Evolutionary conservation across 78 protist species (phyloP), one percentile per base, ranked within the genome.

Genomic region (Capsaspora owczarzaki): DNA sequence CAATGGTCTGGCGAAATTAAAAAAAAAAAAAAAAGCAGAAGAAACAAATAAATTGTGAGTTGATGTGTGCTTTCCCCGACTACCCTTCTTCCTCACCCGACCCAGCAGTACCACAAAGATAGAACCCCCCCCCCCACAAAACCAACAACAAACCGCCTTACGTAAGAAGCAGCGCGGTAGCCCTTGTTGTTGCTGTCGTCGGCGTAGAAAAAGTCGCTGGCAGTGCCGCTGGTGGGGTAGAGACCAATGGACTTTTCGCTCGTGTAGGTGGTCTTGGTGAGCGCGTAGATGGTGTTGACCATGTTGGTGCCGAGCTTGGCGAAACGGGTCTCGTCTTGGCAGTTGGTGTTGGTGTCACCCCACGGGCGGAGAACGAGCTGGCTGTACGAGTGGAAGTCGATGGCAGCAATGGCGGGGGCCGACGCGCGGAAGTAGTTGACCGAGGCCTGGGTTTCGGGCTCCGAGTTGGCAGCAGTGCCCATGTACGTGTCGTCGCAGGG

Each of bases 401-500:
- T 43, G 60, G 69, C 77, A 29, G 41, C 56, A 8, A 19, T 1
- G 60, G 29, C 60, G 31, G 33, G 41, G 37, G n/a, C 19, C 35
- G 37, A 1, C 53, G 38, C 4, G 40, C 0, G 46, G 51, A 77
- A 53, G 46, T 2, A 46, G 71, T 3, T 25, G 22, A n/a, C 6
- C 22, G 44, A 2, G 31, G 33, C n/a, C 38, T 12, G 68, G 53
- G 81, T 53, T 69, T 77, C 81, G 42, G 60, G 76, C 43, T n/a
- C n/a, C n/a, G n/a, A n/a, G n/a, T n/a, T n/a, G 49, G 71, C 22
- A 29, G 56, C 37, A 0, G 35, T 0, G 41, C 88, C 88, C 46
- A 5, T 2, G 80, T 82, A 82, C 38, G 84, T 69, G 72, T 85
- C 88, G 27, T 82, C 77, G 61, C 88, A 82, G 12, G 86, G 86